These are phyloP conservation scores for Coffea humblotiana DNA, from an alignment of 305 asterid genomes.

Conservation along the genomic window DNA sequence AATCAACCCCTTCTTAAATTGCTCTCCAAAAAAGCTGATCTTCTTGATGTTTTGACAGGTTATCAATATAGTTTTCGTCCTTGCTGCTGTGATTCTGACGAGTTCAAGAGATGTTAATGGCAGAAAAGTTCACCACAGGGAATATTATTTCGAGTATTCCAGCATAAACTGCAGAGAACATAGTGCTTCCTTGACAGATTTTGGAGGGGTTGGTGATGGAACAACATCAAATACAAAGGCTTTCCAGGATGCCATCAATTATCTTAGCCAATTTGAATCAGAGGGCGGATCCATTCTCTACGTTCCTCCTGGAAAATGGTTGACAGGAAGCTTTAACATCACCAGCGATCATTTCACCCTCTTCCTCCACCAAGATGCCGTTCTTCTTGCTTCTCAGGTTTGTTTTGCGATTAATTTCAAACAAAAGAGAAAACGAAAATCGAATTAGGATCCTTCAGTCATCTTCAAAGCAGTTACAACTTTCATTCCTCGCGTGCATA, in stretches of 20 bases:
- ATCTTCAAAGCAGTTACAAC: neutral
- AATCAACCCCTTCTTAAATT: neutral
- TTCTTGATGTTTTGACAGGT: conserved; percentile 31
- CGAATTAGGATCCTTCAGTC: no score
- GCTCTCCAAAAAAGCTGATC: neutral
- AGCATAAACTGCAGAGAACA: conserved; percentile 64
- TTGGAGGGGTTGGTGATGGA: conserved; percentile 94
- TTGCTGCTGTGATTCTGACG: conserved; percentile 38
- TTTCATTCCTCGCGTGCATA: no score
- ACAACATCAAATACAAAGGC: conserved; percentile 68
- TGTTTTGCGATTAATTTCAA: neutral
- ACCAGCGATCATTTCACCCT: conserved; percentile 87
- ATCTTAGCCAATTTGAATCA: conserved; percentile 51
- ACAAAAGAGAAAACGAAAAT: neutral
- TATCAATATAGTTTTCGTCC: conserved; percentile 20
- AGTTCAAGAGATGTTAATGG: conserved; percentile 32
- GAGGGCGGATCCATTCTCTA: conserved; percentile 80
- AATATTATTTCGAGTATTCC: conserved; percentile 38
- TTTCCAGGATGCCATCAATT: conserved; percentile 61
- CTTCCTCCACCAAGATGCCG: conserved; percentile 65
- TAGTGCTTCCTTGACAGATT: conserved; percentile 63
- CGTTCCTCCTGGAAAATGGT: conserved; percentile 90
- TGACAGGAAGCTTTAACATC: conserved; percentile 86
- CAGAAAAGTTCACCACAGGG: conserved; percentile 27
- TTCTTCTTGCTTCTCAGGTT: conserved; percentile 91